These are phyloP conservation scores for Apophysomyces trapeziformis DNA, from an alignment of 371 early-diverging fungal species.

Conservation along the genomic window DNA sequence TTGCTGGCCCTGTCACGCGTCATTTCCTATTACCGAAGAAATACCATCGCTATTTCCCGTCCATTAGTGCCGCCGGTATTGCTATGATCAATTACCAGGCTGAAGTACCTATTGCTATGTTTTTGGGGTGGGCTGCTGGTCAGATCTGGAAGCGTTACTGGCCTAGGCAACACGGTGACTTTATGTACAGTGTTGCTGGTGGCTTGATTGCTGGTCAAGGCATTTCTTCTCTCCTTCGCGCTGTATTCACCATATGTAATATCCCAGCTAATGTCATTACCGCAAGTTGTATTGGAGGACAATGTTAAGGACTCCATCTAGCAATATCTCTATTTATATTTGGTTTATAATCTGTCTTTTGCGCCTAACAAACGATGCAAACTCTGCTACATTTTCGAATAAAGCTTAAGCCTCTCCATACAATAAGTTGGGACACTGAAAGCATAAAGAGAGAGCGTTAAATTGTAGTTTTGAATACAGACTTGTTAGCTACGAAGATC, in stretches of 20 bases:
- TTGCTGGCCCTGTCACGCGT: constrained; percentile 40
- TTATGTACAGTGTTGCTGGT: constrained; percentile 55
- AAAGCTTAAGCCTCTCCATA: too few species aligned
- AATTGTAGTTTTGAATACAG: too few species aligned
- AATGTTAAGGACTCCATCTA: too few species aligned
- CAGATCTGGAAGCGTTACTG: constrained; percentile 42
- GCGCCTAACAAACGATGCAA: too few species aligned
- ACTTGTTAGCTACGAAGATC: too few species aligned
- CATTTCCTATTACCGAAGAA: constrained; percentile 42
- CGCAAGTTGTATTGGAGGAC: constrained; percentile 23
- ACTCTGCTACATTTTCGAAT: too few species aligned
- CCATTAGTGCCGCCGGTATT: constrained; percentile 59
- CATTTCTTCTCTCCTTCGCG: constrained; percentile 63
- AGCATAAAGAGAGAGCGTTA: too few species aligned
- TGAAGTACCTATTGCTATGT: constrained; percentile 46
- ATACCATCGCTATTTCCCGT: constrained; percentile 47
- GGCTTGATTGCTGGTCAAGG: constrained; percentile 77
- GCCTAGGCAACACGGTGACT: constrained; percentile 33
- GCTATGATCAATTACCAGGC: constrained; percentile 55
- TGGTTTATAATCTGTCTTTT: too few species aligned
- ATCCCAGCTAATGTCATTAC: constrained; percentile 18
- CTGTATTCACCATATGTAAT: constrained; percentile 48
- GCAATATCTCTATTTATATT: too few species aligned
- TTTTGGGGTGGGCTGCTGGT: constrained; percentile 43
- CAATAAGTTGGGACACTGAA: too few species aligned